Base-by-base conservation (phyloP, 1,139 yeast species). In the Protomyces pachydermus region DNA sequence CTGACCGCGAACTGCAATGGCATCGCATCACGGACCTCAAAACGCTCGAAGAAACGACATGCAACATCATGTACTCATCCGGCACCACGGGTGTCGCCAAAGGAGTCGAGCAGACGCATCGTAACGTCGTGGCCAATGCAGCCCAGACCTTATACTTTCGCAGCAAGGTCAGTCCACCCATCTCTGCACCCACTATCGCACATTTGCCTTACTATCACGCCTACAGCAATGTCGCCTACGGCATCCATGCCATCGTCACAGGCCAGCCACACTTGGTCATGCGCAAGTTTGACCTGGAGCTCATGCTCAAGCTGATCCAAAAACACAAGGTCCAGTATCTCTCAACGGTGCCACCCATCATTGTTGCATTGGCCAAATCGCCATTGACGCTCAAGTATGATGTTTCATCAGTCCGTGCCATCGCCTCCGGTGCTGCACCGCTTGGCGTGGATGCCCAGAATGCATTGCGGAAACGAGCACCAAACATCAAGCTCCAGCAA, bases 71-170 rank as follows among this genome's bases (percentile, higher is more conserved):
- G 67, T 88, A 87, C 74, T 87, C 95, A 2, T 84, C 90, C 1
- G 93, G 93, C 39, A 86, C 93, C 12, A 84, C 90, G 1, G 91
- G 91, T 3, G 16, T 54, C 18, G 46, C 62, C 14, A 58, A 85
- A 71, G 89, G 88, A 52, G 88, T 84, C n/a, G 80, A 80, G 52
- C 76, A 84, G 69, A 77, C 81, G 3, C 87, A 85, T 61, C 71
- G 58, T 53, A 71, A 71, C 62, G 54, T 71, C 57, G 65, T 66
- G 18, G 65, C 71, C 18, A 71, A 71, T 38, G 37, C 34, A 12
- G 54, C 38, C n/a, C 62, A 57, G 14, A 23, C 51, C 18, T 23
- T 50, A 3, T 16, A 25, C 20, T 20, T 28, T 10, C 52, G 18
- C 20, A 65, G 54, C 25, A 39, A 60, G 56, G 38, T 20, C 16